phyloP scores from a whole-genome alignment of 768 basidiomycete genomes.

The Cubamyces sp. region DNA sequence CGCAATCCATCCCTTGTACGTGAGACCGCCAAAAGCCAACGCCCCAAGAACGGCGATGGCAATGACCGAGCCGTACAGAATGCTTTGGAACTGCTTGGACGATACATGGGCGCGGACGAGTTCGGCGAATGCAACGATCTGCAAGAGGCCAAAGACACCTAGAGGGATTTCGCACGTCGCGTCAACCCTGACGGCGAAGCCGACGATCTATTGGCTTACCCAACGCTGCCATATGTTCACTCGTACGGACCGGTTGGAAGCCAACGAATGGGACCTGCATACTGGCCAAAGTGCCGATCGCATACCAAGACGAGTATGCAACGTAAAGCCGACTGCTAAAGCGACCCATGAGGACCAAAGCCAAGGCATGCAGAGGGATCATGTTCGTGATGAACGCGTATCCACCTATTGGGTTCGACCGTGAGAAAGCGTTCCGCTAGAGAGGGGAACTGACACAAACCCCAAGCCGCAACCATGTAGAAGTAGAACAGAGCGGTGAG shows the following conservation, averaged over 20 bases:
- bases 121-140: slow-evolving; percentile 93
- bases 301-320: slow-evolving; percentile 97
- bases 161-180: background rate
- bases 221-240: slow-evolving; percentile 98
- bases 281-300: slow-evolving; percentile 93
- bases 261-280: slow-evolving; percentile 99
- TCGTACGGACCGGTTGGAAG: slow-evolving; percentile 96
- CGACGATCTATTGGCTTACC: slow-evolving; percentile 50
- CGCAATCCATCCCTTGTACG: slow-evolving; percentile 93
- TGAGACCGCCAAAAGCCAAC: slow-evolving; percentile 75
- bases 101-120: slow-evolving; percentile 88
- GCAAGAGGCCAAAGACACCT: slow-evolving; percentile 96
- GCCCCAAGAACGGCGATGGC: slow-evolving; percentile 73
- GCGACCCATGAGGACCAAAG: slow-evolving; percentile 94
- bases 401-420: slow-evolving; percentile 60
- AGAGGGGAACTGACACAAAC: slow-evolving; percentile 40
- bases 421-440: slow-evolving; percentile 7
- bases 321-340: slow-evolving; percentile 92
- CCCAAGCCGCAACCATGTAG: slow-evolving; percentile 99
- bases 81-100: slow-evolving; percentile 87
- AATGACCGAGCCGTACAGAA: slow-evolving; percentile 73
- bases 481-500: slow-evolving; percentile 96
- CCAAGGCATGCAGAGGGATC: slow-evolving; percentile 96
- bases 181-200: background rate
- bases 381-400: slow-evolving; percentile 99